Base-by-base conservation (phyloP, 192 early-diverging fungal genomes). In the Coemansia sp. region DNA sequence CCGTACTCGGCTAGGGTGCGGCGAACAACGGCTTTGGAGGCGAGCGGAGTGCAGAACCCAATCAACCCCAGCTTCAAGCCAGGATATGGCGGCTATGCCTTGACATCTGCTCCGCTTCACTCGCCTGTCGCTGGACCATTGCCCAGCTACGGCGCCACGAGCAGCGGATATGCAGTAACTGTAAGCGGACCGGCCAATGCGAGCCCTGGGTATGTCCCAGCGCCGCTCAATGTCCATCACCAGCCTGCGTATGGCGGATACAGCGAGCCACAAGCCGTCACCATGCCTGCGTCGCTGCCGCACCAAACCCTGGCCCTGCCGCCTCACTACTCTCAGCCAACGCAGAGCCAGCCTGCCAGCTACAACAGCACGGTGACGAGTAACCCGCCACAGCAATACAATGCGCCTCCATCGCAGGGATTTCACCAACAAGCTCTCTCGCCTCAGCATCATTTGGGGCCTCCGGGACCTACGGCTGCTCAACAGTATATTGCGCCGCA, bases 1-100 rank as follows among this genome's bases (percentile, higher is more conserved):
- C 75, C 75, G 8, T 78, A 78, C 52, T 68, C 63, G 18, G 66
- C 67, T 6, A 37, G 59, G 15, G 59, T 66, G 56, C 62, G 60
- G 26, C 62, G 60, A 21, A 67, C 71, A 7, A 60, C 59, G 48
- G 69, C 56, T 3, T 38, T 46, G 17, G 66, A 69, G 50, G 34
- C 58, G n/a, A 70, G 39, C 22, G 29, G 53, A 4, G 21, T 65
- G 18, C 55, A 63, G 14, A 58, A 62, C 18, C 33, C 59, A 15
- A 58, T 32, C 14, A 54, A 18, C 58, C 32, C 66, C 4, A 62
- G 36, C 59, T 72, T 66, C 67, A 68, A 73, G 56, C 70, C 66
- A 0, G 76, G 63, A 0, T 72, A 79, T 46, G 70, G 70, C 15
- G 67, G 76, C 3, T 72, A 79, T 33, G 41, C 70, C 29, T 48